These are phyloP conservation scores for Pelargonium fulgidum DNA, from an alignment of 441 rosid genomes.

Conservation along the genomic window DNA sequence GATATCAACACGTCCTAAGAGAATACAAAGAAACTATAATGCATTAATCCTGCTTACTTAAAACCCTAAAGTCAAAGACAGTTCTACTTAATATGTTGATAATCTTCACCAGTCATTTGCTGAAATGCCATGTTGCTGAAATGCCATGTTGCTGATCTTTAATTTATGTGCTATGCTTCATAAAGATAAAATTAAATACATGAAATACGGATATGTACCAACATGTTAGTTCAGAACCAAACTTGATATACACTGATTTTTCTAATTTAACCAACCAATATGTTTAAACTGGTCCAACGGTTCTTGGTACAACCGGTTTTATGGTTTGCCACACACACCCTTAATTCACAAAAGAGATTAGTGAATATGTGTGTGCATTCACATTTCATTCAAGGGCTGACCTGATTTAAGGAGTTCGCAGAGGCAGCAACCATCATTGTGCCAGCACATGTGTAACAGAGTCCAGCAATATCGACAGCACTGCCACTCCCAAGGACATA, in stretches of 20 bases:
- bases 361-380: not conserved
- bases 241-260: not conserved
- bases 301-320: not conserved
- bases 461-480: constrained; percentile 57
- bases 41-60: too few relatives aligned
- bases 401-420: constrained; percentile 93
- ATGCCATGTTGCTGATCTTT: not conserved
- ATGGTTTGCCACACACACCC: not conserved
- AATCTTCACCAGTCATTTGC: not conserved
- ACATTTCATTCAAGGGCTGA: constrained; percentile 12
- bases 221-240: not conserved
- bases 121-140: not conserved
- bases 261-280: not conserved
- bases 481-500: constrained; percentile 70
- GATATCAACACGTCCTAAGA: too few relatives aligned
- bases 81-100: too few relatives aligned
- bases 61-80: too few relatives aligned
- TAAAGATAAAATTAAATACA: not conserved
- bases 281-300: not conserved
- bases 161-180: not conserved
- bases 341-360: not conserved
- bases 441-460: constrained; percentile 87
- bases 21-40: too few relatives aligned
- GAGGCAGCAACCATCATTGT: constrained; percentile 97
- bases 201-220: not conserved